Base-by-base conservation (phyloP, 1,284 basidiomycete species). In the Ceratobasidium sp. region DNA sequence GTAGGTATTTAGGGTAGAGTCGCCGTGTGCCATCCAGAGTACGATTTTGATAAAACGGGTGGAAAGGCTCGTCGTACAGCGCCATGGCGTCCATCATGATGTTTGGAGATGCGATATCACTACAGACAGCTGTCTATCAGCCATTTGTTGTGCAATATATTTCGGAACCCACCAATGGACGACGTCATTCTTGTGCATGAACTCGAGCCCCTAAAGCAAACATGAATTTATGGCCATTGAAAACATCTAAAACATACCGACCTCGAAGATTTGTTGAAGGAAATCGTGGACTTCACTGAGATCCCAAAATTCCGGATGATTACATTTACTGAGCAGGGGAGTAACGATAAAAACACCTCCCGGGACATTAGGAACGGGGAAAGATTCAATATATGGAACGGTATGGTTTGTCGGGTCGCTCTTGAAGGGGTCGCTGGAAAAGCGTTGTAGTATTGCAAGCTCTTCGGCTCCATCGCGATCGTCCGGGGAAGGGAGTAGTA, bases 251-350 rank as follows among this genome's bases (percentile, higher is more conserved):
- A n/a, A 24, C 7, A 7, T 6, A 31, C 67, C 5, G n/a, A 60
- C 67, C 54, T 72, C 67, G 57, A 72, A 72, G n/a, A 72, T 59
- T 48, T 72, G 67, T 11, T 72, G 54, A 22, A 72, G 17, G 33
- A 72, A 72, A 48, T 72, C 67, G 19, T 60, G 57, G 9, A 72
- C 44, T 15, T 72, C 67, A 14, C 67, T 36, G 4, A 72, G 56
- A 51, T 72, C 56, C 56, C 56, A 72, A 24, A 72, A 60, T 15
- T 59, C 41, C 3, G 67, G 67, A 22, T 45, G 29, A 19, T 72
- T 45, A 51, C 60, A 72, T 19, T 72, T 59, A 44, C 41, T 59
- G 22, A 72, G 47, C 19, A 72, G 67, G 8, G 67, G 67, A 14
- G 57, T 72, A 17, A 71, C 66, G 41, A 71, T 59, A 19, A 71